Evolutionary conservation across 2,329 filamentous ascomycete species (phyloP).

Genomic region (Paramyrothecium sp.): DNA sequence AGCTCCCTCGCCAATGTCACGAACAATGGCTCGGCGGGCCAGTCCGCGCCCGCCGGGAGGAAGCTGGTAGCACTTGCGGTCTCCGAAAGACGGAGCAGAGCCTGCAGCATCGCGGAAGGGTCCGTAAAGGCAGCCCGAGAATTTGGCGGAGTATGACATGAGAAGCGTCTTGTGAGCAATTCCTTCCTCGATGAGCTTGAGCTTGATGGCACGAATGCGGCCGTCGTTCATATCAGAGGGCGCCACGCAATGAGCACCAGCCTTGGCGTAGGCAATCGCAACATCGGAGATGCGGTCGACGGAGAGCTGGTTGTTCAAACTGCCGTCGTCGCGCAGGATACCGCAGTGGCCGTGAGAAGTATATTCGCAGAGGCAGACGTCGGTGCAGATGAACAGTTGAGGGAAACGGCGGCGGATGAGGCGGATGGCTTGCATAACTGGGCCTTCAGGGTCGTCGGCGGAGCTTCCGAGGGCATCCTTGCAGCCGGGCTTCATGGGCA

Average conservation of each 20-base stretch:
- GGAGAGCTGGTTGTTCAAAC: conserved; percentile 87
- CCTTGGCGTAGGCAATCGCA: conserved; percentile 95
- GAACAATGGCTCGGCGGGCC: conserved; percentile 82
- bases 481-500: conserved; percentile 74
- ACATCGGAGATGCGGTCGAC: conserved; percentile 95
- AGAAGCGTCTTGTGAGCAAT: conserved; percentile 87
- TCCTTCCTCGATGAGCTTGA: conserved; percentile 93
- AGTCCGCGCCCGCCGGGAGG: conserved; percentile 89
- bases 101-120: conserved; percentile 97
- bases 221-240: conserved; percentile 99
- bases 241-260: conserved; percentile 93
- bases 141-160: conserved; percentile 98
- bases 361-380: conserved; percentile 98
- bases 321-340: conserved; percentile 89
- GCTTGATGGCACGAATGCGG: conserved; percentile 93
- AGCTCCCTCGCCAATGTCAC: conserved; percentile 90
- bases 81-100: conserved; percentile 86
- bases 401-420: conserved; percentile 84
- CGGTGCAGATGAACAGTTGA: conserved; percentile 83
- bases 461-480: conserved; percentile 92
- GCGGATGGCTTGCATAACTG: conserved; percentile 84
- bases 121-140: conserved; percentile 93
- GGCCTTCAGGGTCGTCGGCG: conserved; percentile 89
- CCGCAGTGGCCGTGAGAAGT: conserved; percentile 97
- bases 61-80: conserved; percentile 95